A percentile compares a stretch with the other conserved stretches of the same genome.
These are phyloP conservation scores for Chalciporus chontae DNA, from an alignment of 768 basidiomycete species.

Conservation along the genomic window DNA sequence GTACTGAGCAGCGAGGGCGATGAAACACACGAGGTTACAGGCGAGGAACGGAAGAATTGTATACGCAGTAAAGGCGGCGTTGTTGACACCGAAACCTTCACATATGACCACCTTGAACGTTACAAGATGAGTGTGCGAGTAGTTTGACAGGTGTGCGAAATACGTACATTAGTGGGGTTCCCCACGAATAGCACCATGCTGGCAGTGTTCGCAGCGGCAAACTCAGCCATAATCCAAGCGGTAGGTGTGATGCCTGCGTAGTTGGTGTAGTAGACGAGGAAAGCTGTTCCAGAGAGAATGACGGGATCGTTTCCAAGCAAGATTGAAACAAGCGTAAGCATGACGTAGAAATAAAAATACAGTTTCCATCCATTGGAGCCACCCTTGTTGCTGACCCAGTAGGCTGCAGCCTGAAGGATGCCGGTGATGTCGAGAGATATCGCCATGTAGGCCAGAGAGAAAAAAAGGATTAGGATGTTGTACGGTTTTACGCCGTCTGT, in stretches of 20 bases:
- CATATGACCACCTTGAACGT: constrained; percentile 62
- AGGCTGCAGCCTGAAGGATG: constrained; percentile 80
- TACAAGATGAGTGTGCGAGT: not conserved
- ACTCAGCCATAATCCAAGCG: constrained; percentile 73
- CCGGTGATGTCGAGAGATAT: constrained; percentile 90
- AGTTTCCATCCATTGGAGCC: constrained; percentile 69
- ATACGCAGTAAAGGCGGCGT: constrained; percentile 77
- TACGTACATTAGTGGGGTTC: constrained; percentile 79
- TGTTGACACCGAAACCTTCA: constrained; percentile 78
- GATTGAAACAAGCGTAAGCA: constrained; percentile 75
- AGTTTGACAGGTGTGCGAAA: not conserved
- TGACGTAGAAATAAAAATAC: constrained; percentile 77
- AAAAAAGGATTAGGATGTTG: constrained; percentile 90
- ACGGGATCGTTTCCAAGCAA: constrained; percentile 94
- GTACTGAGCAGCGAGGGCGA: constrained; percentile 59
- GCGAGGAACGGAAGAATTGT: constrained; percentile 78
- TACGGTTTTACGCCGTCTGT: constrained; percentile 80
- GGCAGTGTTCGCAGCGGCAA: constrained; percentile 77
- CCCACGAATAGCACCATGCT: constrained; percentile 76
- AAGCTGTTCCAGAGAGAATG: constrained; percentile 87
- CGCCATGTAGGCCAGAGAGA: constrained; percentile 89
- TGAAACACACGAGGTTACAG: constrained; percentile 58
- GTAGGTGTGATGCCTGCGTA: constrained; percentile 48
- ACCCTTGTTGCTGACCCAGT: constrained; percentile 81
- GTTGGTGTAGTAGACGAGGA: constrained; percentile 83